These are phyloP conservation scores for Sclerotiophoma versabilis DNA, from an alignment of 2,329 filamentous ascomycete genomes.

Conservation along the genomic window DNA sequence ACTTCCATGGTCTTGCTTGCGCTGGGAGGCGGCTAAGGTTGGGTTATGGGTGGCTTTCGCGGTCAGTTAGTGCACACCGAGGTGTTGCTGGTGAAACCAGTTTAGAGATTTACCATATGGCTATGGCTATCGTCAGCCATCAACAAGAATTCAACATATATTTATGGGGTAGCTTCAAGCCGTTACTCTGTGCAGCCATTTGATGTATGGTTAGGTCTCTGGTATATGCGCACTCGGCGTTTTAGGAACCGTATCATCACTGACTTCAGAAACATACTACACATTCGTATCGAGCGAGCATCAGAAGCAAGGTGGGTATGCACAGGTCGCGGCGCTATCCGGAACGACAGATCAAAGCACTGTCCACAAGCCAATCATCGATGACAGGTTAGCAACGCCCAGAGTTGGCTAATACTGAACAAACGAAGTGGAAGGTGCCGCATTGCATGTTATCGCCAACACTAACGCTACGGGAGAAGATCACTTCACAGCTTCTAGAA, in stretches of 20 bases:
- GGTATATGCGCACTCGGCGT: too few relatives aligned
- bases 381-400: background rate
- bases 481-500: conserved; percentile 10
- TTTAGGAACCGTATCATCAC: background rate
- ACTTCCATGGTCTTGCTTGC: conserved; percentile 1
- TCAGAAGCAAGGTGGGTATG: background rate
- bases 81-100: background rate
- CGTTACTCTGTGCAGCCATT: too few relatives aligned
- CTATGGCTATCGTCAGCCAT: background rate
- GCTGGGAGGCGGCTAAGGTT: conserved; percentile 2
- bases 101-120: background rate
- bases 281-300: background rate
- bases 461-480: background rate
- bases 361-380: background rate
- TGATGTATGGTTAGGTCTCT: too few relatives aligned
- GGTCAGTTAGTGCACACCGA: background rate
- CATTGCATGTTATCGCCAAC: background rate
- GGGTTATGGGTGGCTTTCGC: background rate
- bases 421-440: background rate
- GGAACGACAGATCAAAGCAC: background rate
- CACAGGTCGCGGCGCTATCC: background rate
- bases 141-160: background rate
- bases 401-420: background rate
- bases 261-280: background rate
- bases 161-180: background rate